These are phyloP conservation scores for Diversispora epigaea DNA, from an alignment of 192 early-diverging fungal genomes.

Conservation along the genomic window DNA sequence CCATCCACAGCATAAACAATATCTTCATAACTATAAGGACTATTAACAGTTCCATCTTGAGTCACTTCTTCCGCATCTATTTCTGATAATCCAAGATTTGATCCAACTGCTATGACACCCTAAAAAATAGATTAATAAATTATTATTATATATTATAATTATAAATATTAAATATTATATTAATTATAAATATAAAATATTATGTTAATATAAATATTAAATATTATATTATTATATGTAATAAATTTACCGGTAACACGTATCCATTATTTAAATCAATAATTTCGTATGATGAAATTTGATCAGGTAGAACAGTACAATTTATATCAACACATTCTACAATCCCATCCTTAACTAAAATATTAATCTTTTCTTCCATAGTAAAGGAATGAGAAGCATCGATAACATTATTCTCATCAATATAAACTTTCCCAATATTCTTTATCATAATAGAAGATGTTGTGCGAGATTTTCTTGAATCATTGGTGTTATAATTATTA, in stretches of 20 bases:
- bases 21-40: conserved; percentile 35
- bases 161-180: too few species aligned
- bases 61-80: conserved; percentile 60
- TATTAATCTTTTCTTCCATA: conserved; percentile 32
- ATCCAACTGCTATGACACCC: conserved; percentile 61
- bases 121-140: conserved; percentile 22
- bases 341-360: conserved; percentile 37
- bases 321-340: conserved; percentile 38
- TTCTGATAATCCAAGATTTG: conserved; percentile 63
- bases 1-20: conserved; percentile 62
- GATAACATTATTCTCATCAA: conserved; percentile 4
- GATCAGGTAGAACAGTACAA: conserved; percentile 35
- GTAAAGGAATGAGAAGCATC: background rate
- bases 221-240: too few species aligned
- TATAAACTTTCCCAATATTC: conserved; percentile 45
- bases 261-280: conserved; percentile 62
- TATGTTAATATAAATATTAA: too few species aligned
- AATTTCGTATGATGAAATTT: conserved; percentile 12
- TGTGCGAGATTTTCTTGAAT: conserved; percentile 28
- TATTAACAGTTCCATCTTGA: conserved; percentile 51
- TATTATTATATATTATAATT: background rate
- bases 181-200: too few species aligned
- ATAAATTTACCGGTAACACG: conserved; percentile 52
- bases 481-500: conserved; percentile 11
- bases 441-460: conserved; percentile 43